Evolutionary conservation across 2,329 filamentous ascomycete species (phyloP).

Genomic region (Cadophora luteo-olivacea): DNA sequence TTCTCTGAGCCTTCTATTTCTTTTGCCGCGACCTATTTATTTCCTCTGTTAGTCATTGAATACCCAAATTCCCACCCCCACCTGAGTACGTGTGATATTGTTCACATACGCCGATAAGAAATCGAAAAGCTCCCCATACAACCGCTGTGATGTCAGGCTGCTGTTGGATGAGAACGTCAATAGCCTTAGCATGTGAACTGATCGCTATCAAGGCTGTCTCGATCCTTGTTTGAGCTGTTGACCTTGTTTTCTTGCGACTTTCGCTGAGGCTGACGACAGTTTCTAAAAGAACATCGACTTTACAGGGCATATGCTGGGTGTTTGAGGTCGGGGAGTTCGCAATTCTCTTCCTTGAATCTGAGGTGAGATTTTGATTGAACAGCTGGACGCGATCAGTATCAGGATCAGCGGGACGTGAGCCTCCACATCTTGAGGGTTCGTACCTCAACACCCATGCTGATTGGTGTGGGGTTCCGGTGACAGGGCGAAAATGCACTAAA

Average conservation of each 20-base stretch:
- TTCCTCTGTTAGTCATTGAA: background rate
- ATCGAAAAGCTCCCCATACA: conserved; percentile 17
- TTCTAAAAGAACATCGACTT: background rate
- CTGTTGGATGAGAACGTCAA: conserved; percentile 18
- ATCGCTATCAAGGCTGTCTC: conserved; percentile 3
- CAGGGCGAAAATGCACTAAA: background rate
- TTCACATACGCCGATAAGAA: conserved; percentile 14
- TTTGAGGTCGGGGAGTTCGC: background rate
- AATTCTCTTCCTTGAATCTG: background rate
- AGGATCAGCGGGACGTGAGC: background rate
- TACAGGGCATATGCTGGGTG: conserved; percentile 4
- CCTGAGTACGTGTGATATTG: background rate
- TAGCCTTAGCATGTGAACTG: conserved; percentile 13
- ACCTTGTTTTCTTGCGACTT: background rate
- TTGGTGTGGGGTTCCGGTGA: background rate
- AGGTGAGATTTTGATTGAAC: background rate
- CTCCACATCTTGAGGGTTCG: background rate
- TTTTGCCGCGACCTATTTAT: background rate
- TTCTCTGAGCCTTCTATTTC: conserved; percentile 6
- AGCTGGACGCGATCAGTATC: background rate
- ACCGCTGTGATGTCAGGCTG: conserved; percentile 18
- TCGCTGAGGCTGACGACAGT: conserved; percentile 5
- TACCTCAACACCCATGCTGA: background rate
- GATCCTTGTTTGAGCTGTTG: background rate
- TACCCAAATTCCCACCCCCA: background rate